These are phyloP conservation scores for Bathelium albidoporum DNA, from an alignment of 495 filamentous ascomycete species.

Conservation along the genomic window DNA sequence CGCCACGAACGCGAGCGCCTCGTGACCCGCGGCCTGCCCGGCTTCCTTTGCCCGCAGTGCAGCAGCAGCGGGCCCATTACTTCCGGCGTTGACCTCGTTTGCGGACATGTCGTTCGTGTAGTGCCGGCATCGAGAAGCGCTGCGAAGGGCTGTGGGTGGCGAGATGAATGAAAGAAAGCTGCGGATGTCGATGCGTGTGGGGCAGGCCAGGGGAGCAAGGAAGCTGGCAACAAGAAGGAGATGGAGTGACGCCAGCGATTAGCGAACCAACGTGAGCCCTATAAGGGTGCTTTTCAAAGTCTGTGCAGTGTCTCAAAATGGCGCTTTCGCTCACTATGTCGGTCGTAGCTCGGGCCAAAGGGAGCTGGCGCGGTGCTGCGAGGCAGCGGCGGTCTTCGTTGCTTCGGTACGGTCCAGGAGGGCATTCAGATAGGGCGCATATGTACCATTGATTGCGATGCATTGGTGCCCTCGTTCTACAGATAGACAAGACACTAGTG, in stretches of 20 bases:
- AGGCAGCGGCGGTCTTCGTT: too few relatives aligned
- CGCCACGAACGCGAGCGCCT: conserved; percentile 48
- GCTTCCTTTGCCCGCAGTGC: neutral
- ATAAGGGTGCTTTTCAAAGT: neutral
- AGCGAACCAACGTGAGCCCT: neutral
- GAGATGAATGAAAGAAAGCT: conserved; percentile 3
- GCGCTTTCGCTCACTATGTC: too few relatives aligned
- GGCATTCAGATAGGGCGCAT: neutral
- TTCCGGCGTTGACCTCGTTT: neutral
- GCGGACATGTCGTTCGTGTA: neutral
- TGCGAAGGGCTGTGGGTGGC: neutral
- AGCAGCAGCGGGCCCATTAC: neutral
- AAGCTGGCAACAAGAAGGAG: neutral
- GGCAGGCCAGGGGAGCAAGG: neutral
- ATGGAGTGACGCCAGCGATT: neutral
- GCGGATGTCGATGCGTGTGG: conserved; percentile 7
- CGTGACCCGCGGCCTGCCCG: neutral
- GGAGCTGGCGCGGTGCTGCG: too few relatives aligned
- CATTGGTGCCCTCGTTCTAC: too few relatives aligned
- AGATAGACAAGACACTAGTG: neutral
- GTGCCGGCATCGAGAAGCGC: neutral
- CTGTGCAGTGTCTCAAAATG: neutral
- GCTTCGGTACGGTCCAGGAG: too few relatives aligned
- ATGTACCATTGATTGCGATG: too few relatives aligned
- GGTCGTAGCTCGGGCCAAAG: too few relatives aligned